phyloP scores from a whole-genome alignment of 2,329 filamentous ascomycete genomes.

The Colletotrichum spinosum region DNA sequence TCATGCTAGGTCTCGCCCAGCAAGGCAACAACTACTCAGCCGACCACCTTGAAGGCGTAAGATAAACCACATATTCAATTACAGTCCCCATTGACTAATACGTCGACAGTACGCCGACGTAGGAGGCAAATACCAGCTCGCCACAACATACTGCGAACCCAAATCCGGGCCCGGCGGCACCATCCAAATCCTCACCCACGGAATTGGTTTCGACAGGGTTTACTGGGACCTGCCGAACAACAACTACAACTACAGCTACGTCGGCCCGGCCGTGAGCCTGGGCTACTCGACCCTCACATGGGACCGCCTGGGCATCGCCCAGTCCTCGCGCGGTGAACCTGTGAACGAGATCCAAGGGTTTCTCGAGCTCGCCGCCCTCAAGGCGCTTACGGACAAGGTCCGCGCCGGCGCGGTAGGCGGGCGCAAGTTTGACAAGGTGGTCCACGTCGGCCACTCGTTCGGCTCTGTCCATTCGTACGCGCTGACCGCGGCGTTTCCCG shows the following conservation, averaged over 20 bases:
- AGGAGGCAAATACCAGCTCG: slow-evolving; percentile 66
- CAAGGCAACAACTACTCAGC: slow-evolving; percentile 63
- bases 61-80: slow-evolving; percentile 13
- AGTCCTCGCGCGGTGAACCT: slow-evolving; percentile 68
- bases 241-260: slow-evolving; percentile 72
- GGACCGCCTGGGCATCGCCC: slow-evolving; percentile 72
- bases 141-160: slow-evolving; percentile 71
- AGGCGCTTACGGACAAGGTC: slow-evolving; percentile 62
- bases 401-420: slow-evolving; percentile 57
- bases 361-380: slow-evolving; percentile 69
- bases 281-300: slow-evolving; percentile 71
- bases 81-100: slow-evolving; percentile 9
- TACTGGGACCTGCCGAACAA: slow-evolving; percentile 73
- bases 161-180: slow-evolving; percentile 52
- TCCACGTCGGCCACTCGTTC: slow-evolving; percentile 74
- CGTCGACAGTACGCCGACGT: slow-evolving; percentile 58
- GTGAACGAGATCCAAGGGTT: slow-evolving; percentile 69
- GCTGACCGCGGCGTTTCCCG: slow-evolving; percentile 63
- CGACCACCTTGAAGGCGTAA: slow-evolving; percentile 56
- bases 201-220: slow-evolving; percentile 54
- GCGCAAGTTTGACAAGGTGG: slow-evolving; percentile 53
- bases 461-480: slow-evolving; percentile 69
- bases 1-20: slow-evolving; percentile 61
- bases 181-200: slow-evolving; percentile 56
- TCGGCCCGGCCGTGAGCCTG: slow-evolving; percentile 64